Evolutionary conservation across 2,329 filamentous ascomycete species (phyloP).

Genomic region (Escovopsis weberi): DNA sequence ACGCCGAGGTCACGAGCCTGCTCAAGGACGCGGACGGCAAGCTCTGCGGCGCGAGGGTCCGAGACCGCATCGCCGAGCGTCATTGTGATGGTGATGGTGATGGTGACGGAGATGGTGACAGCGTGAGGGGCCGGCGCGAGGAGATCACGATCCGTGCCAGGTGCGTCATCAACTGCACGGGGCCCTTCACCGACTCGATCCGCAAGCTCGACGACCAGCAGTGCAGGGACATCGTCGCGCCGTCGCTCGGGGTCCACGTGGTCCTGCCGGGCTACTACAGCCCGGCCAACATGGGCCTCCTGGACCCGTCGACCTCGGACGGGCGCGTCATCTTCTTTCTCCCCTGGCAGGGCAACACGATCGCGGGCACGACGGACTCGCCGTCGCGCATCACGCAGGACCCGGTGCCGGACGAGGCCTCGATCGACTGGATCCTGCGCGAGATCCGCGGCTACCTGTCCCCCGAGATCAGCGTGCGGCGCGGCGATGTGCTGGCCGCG

Average conservation of each 20-base stretch:
- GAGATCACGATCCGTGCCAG: slow-evolving; percentile 62
- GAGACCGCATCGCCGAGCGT: slow-evolving; percentile 52
- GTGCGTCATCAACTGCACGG: slow-evolving; percentile 78
- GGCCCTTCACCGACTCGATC: slow-evolving; percentile 75
- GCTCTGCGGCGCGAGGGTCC: slow-evolving; percentile 59
- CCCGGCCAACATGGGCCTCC: slow-evolving; percentile 72
- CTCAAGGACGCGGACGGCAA: slow-evolving; percentile 60
- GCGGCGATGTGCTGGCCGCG: slow-evolving; percentile 75
- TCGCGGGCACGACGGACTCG: slow-evolving; percentile 76
- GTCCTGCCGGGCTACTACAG: slow-evolving; percentile 80
- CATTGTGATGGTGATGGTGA: too few relatives aligned
- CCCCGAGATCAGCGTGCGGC: slow-evolving; percentile 70
- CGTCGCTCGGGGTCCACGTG: slow-evolving; percentile 73
- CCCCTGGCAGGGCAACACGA: slow-evolving; percentile 86
- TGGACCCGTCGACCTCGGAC: slow-evolving; percentile 76
- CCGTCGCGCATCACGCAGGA: slow-evolving; percentile 58
- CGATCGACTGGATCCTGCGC: slow-evolving; percentile 76
- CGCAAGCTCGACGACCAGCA: slow-evolving; percentile 67
- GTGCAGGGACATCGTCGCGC: slow-evolving; percentile 66
- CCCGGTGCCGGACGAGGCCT: slow-evolving; percentile 65
- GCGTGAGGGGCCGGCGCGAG: slow-evolving; percentile 36
- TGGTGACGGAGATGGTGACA: too few relatives aligned
- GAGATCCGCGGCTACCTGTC: slow-evolving; percentile 73
- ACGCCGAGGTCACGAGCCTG: slow-evolving; percentile 65
- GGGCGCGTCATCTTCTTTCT: slow-evolving; percentile 88